Base-by-base conservation (phyloP, 169 alveolate species). In the Prorocentrum cordatum region DNA sequence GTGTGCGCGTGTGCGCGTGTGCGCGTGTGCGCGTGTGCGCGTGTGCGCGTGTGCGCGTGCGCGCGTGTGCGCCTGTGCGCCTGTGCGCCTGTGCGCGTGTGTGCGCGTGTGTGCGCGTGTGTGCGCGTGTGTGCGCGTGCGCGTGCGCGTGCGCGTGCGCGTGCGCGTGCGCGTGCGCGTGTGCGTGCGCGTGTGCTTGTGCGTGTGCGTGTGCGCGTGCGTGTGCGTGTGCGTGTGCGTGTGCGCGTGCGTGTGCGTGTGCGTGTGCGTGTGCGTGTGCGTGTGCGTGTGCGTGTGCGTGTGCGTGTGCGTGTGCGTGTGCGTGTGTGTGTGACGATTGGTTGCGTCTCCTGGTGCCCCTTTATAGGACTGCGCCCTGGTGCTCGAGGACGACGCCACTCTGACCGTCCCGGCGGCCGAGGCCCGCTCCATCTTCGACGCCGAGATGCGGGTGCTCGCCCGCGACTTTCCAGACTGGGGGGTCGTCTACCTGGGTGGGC, bases 101-200 rank as follows among this genome's bases (percentile, higher is more conserved):
- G 70, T 61, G 58, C 12, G 29, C 26, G 58, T 67, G 58, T 32
- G 77, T 20, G 58, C 33, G 38, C 20, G 54, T 31, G 35, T 35
- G 54, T 32, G 35, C 31, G 77, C 58, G 77, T 20, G 54, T 35
- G 70, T 27, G 31, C 20, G 70, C 36, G 70, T 27, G 70, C 35
- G 70, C 36, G 70, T 61, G 70, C 70, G 70, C 70, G 36, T 61
- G 70, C 36, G 70, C 70, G 70, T 27, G 70, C 36, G 70, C 36
- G 36, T 27, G 70, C 70, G 70, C 70, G 70, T 9, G 70, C 36
- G 70, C 70, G 70, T 5, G 70, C 70, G 70, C 35, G 70, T 27
- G 70, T 35, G 70, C 36, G 70, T 27, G 70, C 36, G 70, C 70
- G 70, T 61, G 70, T 35, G 38, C 58, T 29, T 67, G 58, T 29